A percentile compares a stretch with the other conserved stretches of the same genome.
Conservation (phyloP, 495 filamentous ascomycete genomes). For the Penicillium cinerascens region DNA sequence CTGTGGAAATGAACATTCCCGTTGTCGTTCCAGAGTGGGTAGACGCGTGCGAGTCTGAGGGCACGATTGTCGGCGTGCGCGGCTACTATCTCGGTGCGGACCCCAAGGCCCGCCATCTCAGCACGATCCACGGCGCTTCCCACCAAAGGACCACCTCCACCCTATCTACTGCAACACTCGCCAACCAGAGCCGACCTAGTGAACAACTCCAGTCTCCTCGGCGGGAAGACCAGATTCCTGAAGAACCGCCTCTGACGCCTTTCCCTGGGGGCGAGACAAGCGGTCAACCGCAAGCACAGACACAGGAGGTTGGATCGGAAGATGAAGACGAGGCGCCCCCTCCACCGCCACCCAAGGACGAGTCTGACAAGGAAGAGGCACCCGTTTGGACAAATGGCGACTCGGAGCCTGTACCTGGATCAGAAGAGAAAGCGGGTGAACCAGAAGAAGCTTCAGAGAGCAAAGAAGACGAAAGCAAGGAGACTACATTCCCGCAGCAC, state of each 20-base stretch:
- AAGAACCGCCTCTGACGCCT: slow-evolving; percentile 41
- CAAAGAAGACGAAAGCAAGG: slow-evolving; percentile 12
- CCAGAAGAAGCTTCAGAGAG: slow-evolving; percentile 2
- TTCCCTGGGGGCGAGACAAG: slow-evolving; percentile 41
- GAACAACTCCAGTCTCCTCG: slow-evolving; percentile 17
- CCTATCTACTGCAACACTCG: slow-evolving; percentile 21
- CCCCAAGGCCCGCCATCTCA: slow-evolving; percentile 59
- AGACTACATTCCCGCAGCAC: slow-evolving; percentile 25
- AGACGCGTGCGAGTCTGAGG: slow-evolving; percentile 87
- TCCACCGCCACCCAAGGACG: slow-evolving; percentile 40
- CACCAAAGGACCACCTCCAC: slow-evolving; percentile 44
- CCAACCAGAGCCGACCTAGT: slow-evolving; percentile 25
- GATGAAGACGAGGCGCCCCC: slow-evolving; percentile 26
- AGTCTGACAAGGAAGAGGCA: slow-evolving; percentile 15
- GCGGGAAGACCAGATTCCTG: neutral
- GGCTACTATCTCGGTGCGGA: slow-evolving; percentile 94
- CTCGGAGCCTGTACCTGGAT: neutral
- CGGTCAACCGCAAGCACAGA: slow-evolving; percentile 27
- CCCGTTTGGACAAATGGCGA: slow-evolving; percentile 22
- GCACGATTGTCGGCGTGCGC: slow-evolving; percentile 88
- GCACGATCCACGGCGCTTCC: slow-evolving; percentile 39
- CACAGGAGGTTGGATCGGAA: slow-evolving; percentile 29
- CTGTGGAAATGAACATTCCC: slow-evolving; percentile 95
- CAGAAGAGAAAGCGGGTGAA: slow-evolving; percentile 5
- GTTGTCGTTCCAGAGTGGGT: slow-evolving; percentile 98